Percentiles rank a stretch among this genome's conserved stretches.
phyloP scores from a whole-genome alignment of 2,329 filamentous ascomycete genomes.

The Clonostachys chloroleuca region DNA sequence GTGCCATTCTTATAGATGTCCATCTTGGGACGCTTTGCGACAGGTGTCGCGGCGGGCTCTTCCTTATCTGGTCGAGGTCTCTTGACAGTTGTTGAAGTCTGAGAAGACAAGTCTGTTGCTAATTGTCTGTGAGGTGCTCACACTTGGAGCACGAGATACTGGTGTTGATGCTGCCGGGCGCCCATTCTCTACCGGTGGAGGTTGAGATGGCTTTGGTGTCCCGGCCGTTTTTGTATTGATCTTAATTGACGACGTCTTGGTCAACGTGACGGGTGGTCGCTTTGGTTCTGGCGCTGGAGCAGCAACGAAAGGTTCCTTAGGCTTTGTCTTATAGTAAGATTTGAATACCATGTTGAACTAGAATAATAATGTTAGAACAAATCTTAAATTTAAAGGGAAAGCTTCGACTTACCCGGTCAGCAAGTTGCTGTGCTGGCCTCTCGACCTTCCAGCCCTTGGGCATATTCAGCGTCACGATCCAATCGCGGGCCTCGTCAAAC shows the following conservation, averaged over 20 bases:
- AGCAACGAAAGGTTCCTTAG: slow-evolving; percentile 17
- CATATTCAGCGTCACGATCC: slow-evolving; percentile 32
- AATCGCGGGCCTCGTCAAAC: slow-evolving; percentile 37
- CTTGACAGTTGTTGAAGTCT: slow-evolving; percentile 17
- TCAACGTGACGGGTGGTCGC: slow-evolving; percentile 16
- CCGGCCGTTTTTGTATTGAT: slow-evolving; percentile 23
- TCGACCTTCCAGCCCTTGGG: slow-evolving; percentile 35
- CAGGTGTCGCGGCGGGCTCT: slow-evolving; percentile 20
- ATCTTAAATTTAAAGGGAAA: neutral
- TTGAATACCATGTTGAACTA: slow-evolving; percentile 31
- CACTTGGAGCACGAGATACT: neutral
- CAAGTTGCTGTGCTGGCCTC: slow-evolving; percentile 24
- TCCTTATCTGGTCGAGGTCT: slow-evolving; percentile 30
- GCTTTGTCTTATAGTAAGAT: slow-evolving; percentile 28
- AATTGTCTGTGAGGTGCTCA: no score
- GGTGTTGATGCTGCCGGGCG: neutral
- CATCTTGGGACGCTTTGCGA: slow-evolving; percentile 31
- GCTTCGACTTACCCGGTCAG: slow-evolving; percentile 23
- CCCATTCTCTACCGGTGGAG: neutral
- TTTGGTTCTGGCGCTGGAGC: slow-evolving; percentile 11
- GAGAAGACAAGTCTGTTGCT: slow-evolving; percentile 5
- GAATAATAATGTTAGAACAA: neutral
- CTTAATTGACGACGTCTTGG: slow-evolving; percentile 30
- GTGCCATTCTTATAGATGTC: slow-evolving; percentile 10
- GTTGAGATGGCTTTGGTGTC: slow-evolving; percentile 7